A percentile compares a stretch with the other conserved stretches of the same genome.
Evolutionary conservation across 1,284 basidiomycete species (phyloP).

Genomic region (Tilletia indica): DNA sequence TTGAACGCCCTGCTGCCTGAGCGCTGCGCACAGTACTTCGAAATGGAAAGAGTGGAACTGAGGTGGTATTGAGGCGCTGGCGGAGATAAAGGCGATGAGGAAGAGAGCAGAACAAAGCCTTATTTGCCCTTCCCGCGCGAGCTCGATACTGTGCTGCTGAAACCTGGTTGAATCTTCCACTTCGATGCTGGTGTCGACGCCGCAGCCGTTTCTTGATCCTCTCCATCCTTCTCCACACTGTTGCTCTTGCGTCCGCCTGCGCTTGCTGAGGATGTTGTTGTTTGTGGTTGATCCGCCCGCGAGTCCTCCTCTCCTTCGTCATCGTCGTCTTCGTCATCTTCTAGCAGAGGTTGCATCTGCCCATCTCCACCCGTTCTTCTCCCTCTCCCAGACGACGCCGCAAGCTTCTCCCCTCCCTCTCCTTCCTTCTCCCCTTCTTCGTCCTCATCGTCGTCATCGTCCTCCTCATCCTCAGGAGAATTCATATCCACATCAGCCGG

Average conservation of each 20-base stretch:
- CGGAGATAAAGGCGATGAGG: too few species aligned
- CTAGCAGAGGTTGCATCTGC: conserved; percentile 1
- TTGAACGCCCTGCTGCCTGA: background rate
- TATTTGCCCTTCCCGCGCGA: too few species aligned
- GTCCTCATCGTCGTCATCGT: conserved; percentile 3
- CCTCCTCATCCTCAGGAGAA: conserved; percentile 4
- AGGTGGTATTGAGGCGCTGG: too few species aligned
- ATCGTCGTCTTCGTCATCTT: conserved; percentile 9
- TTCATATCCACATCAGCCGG: conserved; percentile 12
- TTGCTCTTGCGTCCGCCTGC: background rate
- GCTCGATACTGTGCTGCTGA: background rate
- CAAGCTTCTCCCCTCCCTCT: background rate
- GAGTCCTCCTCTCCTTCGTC: background rate
- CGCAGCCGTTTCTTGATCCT: background rate
- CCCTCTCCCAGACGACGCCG: background rate
- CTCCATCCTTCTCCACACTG: too few species aligned
- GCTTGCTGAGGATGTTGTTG: background rate
- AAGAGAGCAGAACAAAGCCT: too few species aligned
- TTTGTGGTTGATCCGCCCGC: background rate
- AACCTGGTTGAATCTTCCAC: conserved; percentile 11
- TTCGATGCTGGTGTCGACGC: background rate
- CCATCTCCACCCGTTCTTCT: background rate
- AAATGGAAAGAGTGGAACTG: too few species aligned
- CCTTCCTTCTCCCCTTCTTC: conserved; percentile 3
- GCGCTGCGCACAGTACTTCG: too few species aligned